Conservation (phyloP, 768 basidiomycete genomes). For the Suillus brevipes region DNA sequence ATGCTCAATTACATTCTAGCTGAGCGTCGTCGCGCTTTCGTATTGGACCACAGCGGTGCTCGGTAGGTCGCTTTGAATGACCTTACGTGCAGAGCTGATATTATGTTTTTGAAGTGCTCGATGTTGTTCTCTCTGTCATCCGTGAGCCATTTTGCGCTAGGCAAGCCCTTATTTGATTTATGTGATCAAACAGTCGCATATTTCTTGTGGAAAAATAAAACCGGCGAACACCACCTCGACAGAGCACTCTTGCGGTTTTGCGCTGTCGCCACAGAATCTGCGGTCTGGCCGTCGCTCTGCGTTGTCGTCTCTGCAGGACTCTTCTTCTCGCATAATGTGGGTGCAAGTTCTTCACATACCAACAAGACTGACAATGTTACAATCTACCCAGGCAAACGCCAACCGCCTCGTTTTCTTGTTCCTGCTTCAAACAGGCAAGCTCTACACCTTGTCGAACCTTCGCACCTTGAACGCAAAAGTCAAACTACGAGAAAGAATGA, state of each 20-base stretch:
- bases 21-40: conserved; percentile 42
- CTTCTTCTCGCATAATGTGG: conserved; percentile 35
- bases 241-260: conserved; percentile 41
- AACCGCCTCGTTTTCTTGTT: conserved; percentile 49
- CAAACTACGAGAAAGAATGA: conserved; percentile 32
- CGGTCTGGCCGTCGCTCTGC: conserved; percentile 35
- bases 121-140: conserved; percentile 39
- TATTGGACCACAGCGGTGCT: conserved; percentile 48
- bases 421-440: conserved; percentile 49
- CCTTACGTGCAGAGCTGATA: neutral
- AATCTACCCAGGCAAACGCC: conserved; percentile 23
- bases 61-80: conserved; percentile 22
- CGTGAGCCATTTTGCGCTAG: conserved; percentile 26
- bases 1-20: neutral
- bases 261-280: conserved; percentile 39
- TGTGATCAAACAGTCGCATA: conserved; percentile 34
- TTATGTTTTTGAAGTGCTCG: conserved; percentile 33
- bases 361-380: neutral
- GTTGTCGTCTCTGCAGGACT: conserved; percentile 33
- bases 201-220: conserved; percentile 42
- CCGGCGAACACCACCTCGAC: conserved; percentile 36
- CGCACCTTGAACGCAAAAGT: conserved; percentile 33
- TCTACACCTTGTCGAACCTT: conserved; percentile 35
- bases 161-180: neutral
- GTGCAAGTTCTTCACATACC: conserved; percentile 11